A percentile compares a stretch with the other conserved stretches of the same genome.
phyloP scores from a whole-genome alignment of 2,329 filamentous ascomycete genomes.

The Calonectria naviculata region DNA sequence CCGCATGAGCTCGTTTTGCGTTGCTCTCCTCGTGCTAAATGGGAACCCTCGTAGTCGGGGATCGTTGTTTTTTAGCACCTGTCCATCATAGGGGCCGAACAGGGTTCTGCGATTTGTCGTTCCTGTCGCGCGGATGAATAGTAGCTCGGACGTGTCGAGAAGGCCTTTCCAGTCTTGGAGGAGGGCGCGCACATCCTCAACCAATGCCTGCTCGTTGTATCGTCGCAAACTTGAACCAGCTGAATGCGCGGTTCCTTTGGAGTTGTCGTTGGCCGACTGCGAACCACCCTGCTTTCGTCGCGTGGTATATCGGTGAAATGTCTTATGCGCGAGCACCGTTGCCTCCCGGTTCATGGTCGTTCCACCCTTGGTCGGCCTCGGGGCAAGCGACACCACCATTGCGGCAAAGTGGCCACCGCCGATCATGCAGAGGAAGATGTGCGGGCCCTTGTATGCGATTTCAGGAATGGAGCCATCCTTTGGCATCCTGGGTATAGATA shows the following conservation, averaged over 20 bases:
- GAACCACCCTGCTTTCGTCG: slow-evolving; percentile 95
- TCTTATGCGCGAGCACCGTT: slow-evolving; percentile 93
- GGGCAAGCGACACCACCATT: slow-evolving; percentile 91
- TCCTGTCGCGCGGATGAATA: slow-evolving; percentile 92
- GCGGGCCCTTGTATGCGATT: slow-evolving; percentile 75
- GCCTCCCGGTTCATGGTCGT: slow-evolving; percentile 84
- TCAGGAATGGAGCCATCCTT: slow-evolving; percentile 69
- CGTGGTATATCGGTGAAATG: slow-evolving; percentile 97
- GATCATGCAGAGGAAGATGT: slow-evolving; percentile 98
- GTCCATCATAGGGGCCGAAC: slow-evolving; percentile 91
- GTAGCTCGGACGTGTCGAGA: slow-evolving; percentile 84
- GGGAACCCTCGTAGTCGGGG: slow-evolving; percentile 86
- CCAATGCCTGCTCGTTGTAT: slow-evolving; percentile 92
- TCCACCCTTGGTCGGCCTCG: slow-evolving; percentile 77
- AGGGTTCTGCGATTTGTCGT: slow-evolving; percentile 86
- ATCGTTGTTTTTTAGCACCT: slow-evolving; percentile 84
- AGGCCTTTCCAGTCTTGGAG: slow-evolving; percentile 86
- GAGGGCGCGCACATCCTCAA: slow-evolving; percentile 86
- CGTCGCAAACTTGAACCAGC: slow-evolving; percentile 90
- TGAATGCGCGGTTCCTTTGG: slow-evolving; percentile 94
- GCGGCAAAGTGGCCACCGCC: slow-evolving; percentile 97
- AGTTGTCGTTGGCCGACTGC: slow-evolving; percentile 92
- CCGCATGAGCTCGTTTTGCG: slow-evolving; percentile 93
- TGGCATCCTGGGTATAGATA: slow-evolving; percentile 61
- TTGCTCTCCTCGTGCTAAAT: slow-evolving; percentile 91